phyloP scores from a whole-genome alignment of 257 asterid genomes.

The Linderniella brevidens region DNA sequence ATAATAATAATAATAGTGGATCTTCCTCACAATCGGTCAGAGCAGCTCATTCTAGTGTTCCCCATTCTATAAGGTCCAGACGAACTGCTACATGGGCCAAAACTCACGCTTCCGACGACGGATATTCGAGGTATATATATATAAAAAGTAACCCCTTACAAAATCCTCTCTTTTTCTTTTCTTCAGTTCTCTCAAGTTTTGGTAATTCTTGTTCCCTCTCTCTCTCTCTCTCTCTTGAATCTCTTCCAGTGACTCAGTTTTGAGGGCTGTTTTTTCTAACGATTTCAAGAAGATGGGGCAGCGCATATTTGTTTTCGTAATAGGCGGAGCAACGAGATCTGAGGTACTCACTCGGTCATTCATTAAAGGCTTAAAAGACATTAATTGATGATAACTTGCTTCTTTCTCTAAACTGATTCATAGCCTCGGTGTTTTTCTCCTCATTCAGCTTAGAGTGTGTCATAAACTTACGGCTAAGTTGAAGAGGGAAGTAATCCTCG shows the following conservation, averaged over 20 bases:
- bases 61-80: conserved; percentile 80
- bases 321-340: conserved; percentile 97
- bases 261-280: conserved; percentile 22
- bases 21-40: conserved; percentile 25
- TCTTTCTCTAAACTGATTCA: no score
- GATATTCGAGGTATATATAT: conserved; percentile 85
- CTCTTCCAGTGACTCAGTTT: conserved; percentile 76
- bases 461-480: conserved; percentile 78
- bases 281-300: conserved; percentile 87
- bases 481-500: conserved; percentile 90
- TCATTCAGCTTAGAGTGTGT: conserved; percentile 66
- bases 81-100: conserved; percentile 93
- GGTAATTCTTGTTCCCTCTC: neutral
- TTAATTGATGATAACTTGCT: no score
- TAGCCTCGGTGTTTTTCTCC: conserved; percentile 12
- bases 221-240: neutral
- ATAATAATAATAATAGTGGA: conserved; percentile 12
- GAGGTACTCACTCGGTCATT: conserved; percentile 49
- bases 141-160: no score
- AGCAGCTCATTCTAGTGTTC: conserved; percentile 33
- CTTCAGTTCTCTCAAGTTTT: neutral
- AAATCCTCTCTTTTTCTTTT: neutral
- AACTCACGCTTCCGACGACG: conserved; percentile 75
- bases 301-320: conserved; percentile 67
- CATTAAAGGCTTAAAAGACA: conserved; percentile 4